These are phyloP conservation scores for Crithidia sp. DNA, from an alignment of 208 protist species.

Conservation along the genomic window DNA sequence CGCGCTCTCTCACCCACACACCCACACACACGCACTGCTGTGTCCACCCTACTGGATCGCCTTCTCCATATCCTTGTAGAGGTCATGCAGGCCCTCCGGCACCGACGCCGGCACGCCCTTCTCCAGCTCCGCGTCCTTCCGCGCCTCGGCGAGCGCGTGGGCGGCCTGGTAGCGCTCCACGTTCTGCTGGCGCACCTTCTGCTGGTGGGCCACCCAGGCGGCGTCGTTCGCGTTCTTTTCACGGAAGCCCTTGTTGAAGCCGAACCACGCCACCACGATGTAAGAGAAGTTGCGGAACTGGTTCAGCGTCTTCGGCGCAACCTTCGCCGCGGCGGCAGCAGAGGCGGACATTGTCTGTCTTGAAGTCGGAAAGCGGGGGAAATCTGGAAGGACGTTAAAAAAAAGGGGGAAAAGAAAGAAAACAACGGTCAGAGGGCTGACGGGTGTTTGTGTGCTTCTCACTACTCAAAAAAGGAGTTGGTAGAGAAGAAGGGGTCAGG, in stretches of 20 bases:
- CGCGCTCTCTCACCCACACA: background rate
- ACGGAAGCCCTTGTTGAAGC: slow-evolving; percentile 76
- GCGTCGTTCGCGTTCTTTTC: slow-evolving; percentile 86
- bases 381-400: slow-evolving; percentile 4
- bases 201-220: slow-evolving; percentile 76
- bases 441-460: too few species aligned
- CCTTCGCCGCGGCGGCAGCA: slow-evolving; percentile 59
- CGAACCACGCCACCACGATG: slow-evolving; percentile 79
- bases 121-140: slow-evolving; percentile 22
- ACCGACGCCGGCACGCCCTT: slow-evolving; percentile 56
- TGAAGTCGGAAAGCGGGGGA: background rate
- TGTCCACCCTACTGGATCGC: slow-evolving; percentile 42
- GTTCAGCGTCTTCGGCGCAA: slow-evolving; percentile 83
- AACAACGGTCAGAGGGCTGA: too few species aligned
- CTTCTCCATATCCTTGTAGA: slow-evolving; percentile 79
- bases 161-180: slow-evolving; percentile 65
- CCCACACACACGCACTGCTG: background rate
- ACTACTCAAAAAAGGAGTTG: background rate
- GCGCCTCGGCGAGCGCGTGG: slow-evolving; percentile 38
- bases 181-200: slow-evolving; percentile 66
- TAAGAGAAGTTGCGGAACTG: slow-evolving; percentile 90
- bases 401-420: slow-evolving; percentile 2
- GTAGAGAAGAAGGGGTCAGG: slow-evolving; percentile 4
- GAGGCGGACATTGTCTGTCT: slow-evolving; percentile 26
- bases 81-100: slow-evolving; percentile 63